Base-by-base conservation (phyloP, 1,284 basidiomycete genomes). In the Cryptococcus floricola region DNA sequence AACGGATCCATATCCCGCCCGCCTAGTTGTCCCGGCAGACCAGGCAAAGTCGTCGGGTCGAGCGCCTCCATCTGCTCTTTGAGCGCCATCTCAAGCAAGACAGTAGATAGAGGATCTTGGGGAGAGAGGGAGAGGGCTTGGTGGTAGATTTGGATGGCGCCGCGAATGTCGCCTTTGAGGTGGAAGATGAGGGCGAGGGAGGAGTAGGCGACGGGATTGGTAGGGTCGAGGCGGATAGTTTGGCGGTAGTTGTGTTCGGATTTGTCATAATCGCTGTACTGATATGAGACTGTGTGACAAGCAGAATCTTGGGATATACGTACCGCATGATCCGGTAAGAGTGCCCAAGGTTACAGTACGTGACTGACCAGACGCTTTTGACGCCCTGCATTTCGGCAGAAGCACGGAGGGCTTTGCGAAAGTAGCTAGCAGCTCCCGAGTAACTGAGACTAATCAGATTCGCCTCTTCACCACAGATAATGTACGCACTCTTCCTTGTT, bases 311-410 rank as follows among this genome's bases (percentile, higher is more conserved):
- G 16, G 9, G 25, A 14, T 43, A 25, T 18, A 51, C 85, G 56
- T 61, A 90, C 88, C 83, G 83, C 8, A 88, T 78, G 71, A 89
- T 89, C 16, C 92, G 84, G 63, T 84, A 85, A 52, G 88, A 87
- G 41, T 94, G 94, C 7, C 90, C 92, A 10, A 96, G 83, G 71
- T 96, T 97, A 56, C 96, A 81, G 72, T 91, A 91, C 0, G 91
- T 92, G 10, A 87, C 85, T 0, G 85, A 83, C 93, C 95, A 98
- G 0, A 87, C 83, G 16, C 82, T 81, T 54, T 89, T 85, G 0
- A 89, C 88, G 48, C 87, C 87, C 74, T 97, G 91, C 13, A 91
- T 88, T 3, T 88, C 84, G 61, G 85, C 81, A 1, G 88, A 91
- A 23, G 87, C 80, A 4, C 84, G 81, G 18, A 95, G 80, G 0